A percentile compares a stretch with the other conserved stretches of the same genome.
These are phyloP conservation scores for Pelargonium nanum DNA, from an alignment of 345 rosid species.

Conservation along the genomic window DNA sequence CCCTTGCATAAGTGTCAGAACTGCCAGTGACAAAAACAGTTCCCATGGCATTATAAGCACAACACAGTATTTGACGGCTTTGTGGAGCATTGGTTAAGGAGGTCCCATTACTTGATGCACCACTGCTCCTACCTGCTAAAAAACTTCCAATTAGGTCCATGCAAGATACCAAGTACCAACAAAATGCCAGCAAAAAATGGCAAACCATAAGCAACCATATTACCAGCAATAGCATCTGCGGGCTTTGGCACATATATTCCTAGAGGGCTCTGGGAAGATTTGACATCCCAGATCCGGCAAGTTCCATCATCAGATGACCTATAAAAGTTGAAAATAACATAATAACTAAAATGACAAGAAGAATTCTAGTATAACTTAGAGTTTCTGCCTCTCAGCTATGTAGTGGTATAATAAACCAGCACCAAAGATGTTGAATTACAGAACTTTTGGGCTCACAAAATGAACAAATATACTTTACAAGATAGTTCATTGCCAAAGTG, in stretches of 20 bases:
- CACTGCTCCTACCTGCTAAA: conserved; percentile 46
- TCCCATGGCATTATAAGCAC: conserved; percentile 94
- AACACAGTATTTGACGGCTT: conserved; percentile 78
- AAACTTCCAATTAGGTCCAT: conserved; percentile 12
- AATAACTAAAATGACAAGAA: conserved; percentile 8
- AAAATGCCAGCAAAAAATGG: conserved; percentile 5
- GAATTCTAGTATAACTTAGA: not conserved
- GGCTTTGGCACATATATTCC: conserved; percentile 72
- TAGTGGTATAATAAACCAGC: conserved; percentile 1
- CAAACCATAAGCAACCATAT: conserved; percentile 17
- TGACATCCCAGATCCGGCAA: conserved; percentile 98
- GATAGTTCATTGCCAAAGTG: not conserved
- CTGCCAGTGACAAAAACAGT: conserved; percentile 98
- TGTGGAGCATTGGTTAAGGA: conserved; percentile 49
- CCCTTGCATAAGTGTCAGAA: conserved; percentile 96
- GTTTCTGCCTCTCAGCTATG: not conserved
- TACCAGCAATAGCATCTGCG: conserved; percentile 56
- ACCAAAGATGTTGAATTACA: conserved; percentile 6
- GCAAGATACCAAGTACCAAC: conserved; percentile 8
- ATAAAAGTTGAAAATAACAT: conserved; percentile 18
- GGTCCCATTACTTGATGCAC: conserved; percentile 39
- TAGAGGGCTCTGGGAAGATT: conserved; percentile 62
- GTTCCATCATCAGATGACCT: conserved; percentile 99
- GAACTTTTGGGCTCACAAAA: not conserved
- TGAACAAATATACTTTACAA: not conserved